Conservation (phyloP, 2,329 filamentous ascomycete species). For the Epichloe baconii region DNA sequence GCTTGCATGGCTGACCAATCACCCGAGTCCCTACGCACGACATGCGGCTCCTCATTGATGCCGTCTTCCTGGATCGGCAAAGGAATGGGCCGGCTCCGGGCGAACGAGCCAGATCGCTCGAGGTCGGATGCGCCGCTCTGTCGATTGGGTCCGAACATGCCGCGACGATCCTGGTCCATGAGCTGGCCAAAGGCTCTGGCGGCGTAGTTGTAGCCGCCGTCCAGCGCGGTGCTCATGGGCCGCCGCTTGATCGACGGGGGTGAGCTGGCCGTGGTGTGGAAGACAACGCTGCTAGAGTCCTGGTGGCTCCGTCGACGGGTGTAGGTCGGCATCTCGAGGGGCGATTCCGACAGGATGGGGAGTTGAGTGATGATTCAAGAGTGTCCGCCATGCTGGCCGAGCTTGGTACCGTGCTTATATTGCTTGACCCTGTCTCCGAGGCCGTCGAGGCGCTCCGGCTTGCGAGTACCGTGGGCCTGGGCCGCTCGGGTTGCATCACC, state of each 20-base stretch:
- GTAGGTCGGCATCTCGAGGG: conserved; percentile 11
- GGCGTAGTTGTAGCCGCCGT: conserved; percentile 15
- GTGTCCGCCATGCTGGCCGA: conserved; percentile 15
- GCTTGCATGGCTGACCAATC: conserved; percentile 26
- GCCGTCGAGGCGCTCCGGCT: conserved; percentile 16
- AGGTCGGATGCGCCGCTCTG: conserved; percentile 13
- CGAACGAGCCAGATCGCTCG: conserved; percentile 11
- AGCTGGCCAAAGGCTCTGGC: conserved; percentile 13
- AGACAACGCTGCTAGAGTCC: conserved; percentile 9
- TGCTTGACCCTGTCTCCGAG: conserved; percentile 12
- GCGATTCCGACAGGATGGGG: conserved; percentile 10
- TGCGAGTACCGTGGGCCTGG: conserved; percentile 8
- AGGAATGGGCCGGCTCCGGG: conserved; percentile 8
- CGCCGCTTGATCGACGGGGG: conserved; percentile 10
- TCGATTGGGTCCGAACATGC: conserved; percentile 9
- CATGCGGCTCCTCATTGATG: conserved; percentile 15
- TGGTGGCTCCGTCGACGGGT: conserved; percentile 16
- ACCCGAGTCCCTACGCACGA: conserved; percentile 15
- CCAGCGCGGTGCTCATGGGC: conserved; percentile 17
- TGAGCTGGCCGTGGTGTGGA: conserved; percentile 6
- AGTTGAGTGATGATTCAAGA: conserved; percentile 13
- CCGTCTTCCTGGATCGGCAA: conserved; percentile 10
- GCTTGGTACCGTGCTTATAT: conserved; percentile 15
- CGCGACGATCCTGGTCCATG: conserved; percentile 11
- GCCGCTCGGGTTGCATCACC: conserved; percentile 1